A percentile compares a stretch with the other conserved stretches of the same genome.
Evolutionary conservation across 1,284 basidiomycete species (phyloP).

Genomic region (Microbotryum lychnidis-dioicae): DNA sequence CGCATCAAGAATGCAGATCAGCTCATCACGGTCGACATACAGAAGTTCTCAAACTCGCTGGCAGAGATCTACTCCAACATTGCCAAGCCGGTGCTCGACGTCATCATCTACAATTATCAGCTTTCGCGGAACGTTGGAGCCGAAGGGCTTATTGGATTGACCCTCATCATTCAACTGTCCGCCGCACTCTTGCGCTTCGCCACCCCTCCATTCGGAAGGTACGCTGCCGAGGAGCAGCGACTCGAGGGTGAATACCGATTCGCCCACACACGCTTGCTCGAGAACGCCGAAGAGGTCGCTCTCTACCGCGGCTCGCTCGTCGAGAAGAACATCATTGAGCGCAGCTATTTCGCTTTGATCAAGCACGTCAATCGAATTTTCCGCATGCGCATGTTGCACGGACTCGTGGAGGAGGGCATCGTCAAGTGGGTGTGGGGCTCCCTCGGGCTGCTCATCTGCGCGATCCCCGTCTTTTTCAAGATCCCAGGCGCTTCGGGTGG

Average conservation of each 20-base stretch:
- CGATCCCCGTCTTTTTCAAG: constrained; percentile 87
- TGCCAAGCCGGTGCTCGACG: constrained; percentile 82
- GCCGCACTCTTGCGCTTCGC: constrained; percentile 75
- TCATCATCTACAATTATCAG: constrained; percentile 89
- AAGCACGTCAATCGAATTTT: constrained; percentile 82
- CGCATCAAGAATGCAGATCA: constrained; percentile 95
- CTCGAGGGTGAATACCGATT: constrained; percentile 84
- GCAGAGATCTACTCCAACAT: constrained; percentile 91
- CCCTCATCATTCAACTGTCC: constrained; percentile 71
- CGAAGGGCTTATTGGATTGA: constrained; percentile 79
- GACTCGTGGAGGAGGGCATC: constrained; percentile 86
- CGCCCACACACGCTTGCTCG: constrained; percentile 74
- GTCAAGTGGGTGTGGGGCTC: constrained; percentile 59
- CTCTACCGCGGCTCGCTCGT: constrained; percentile 84
- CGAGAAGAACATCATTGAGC: constrained; percentile 82
- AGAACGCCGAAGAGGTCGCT: constrained; percentile 89
- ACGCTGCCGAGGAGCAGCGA: constrained; percentile 66
- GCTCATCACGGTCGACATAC: constrained; percentile 94
- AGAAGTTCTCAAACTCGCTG: constrained; percentile 81
- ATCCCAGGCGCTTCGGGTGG: constrained; percentile 54
- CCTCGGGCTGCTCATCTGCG: constrained; percentile 86
- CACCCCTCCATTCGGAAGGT: constrained; percentile 90
- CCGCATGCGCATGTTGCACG: constrained; percentile 76
- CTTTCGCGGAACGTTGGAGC: constrained; percentile 88
- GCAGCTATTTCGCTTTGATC: constrained; percentile 79